These are phyloP conservation scores for Aspergillus sp. DNA, from an alignment of 2,329 filamentous ascomycete genomes.

Conservation along the genomic window DNA sequence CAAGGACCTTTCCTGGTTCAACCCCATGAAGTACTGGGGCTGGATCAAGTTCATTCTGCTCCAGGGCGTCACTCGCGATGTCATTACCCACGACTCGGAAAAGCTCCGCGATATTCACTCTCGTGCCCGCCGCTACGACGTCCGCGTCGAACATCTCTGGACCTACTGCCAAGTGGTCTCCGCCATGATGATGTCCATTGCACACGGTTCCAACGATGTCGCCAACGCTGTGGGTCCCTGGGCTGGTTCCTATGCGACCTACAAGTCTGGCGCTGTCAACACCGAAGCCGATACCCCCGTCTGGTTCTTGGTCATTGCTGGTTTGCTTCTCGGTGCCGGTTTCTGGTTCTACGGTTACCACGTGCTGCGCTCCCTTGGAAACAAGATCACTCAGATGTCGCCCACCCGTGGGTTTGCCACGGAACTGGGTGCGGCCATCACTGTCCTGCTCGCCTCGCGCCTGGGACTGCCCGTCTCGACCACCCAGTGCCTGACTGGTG, in stretches of 20 bases:
- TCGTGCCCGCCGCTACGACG: constrained; percentile 45
- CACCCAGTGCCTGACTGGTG: constrained; percentile 38
- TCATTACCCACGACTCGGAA: constrained; percentile 39
- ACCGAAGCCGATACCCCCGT: constrained; percentile 35
- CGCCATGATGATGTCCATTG: constrained; percentile 44
- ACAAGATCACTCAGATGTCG: constrained; percentile 42
- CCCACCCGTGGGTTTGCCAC: constrained; percentile 32
- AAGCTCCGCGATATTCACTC: constrained; percentile 40
- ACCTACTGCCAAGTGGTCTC: constrained; percentile 44
- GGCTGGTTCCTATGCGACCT: constrained; percentile 38
- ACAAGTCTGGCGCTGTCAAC: constrained; percentile 27
- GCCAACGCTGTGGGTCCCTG: constrained; percentile 44
- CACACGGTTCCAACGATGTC: constrained; percentile 46
- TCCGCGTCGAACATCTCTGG: constrained; percentile 48
- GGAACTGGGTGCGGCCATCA: constrained; percentile 43
- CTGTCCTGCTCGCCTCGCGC: constrained; percentile 34
- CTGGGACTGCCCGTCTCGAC: constrained; percentile 38
- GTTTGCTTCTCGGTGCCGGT: constrained; percentile 38
- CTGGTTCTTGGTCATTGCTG: constrained; percentile 41
- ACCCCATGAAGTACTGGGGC: constrained; percentile 29
- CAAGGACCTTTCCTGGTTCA: constrained; percentile 12
- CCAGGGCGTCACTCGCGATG: constrained; percentile 43
- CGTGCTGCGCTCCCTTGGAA: constrained; percentile 41
- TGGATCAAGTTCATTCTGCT: constrained; percentile 46
- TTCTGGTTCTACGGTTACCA: constrained; percentile 45